These are phyloP conservation scores for Malassezia dermatis DNA, from an alignment of 1,284 basidiomycete species.

Conservation along the genomic window DNA sequence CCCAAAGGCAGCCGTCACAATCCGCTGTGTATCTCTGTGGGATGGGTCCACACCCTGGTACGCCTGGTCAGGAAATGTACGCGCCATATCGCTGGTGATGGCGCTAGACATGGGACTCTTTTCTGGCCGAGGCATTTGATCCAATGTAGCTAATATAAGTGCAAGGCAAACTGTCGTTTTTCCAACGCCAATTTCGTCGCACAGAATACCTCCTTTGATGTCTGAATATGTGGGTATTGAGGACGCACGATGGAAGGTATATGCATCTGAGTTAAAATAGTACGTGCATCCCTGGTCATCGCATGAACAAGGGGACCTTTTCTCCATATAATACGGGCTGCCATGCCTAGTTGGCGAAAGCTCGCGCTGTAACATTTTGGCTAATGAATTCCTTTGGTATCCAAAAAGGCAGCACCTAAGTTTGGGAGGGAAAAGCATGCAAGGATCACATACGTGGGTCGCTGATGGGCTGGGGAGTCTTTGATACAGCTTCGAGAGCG, in stretches of 20 bases:
- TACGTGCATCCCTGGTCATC: background rate
- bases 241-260: background rate
- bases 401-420: slow-evolving; percentile 8
- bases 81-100: slow-evolving; percentile 17
- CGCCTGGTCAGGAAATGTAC: slow-evolving; percentile 11
- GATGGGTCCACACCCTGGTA: slow-evolving; percentile 19
- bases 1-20: slow-evolving; percentile 13
- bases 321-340: slow-evolving; percentile 9
- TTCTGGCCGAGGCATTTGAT: slow-evolving; percentile 11
- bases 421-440: background rate
- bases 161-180: slow-evolving; percentile 21
- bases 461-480: slow-evolving; percentile 8
- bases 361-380: slow-evolving; percentile 20
- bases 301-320: background rate
- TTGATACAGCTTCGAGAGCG: slow-evolving; percentile 9
- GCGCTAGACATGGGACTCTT: slow-evolving; percentile 15
- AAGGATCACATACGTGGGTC: background rate
- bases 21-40: background rate
- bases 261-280: slow-evolving; percentile 1
- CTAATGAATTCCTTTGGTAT: slow-evolving; percentile 16
- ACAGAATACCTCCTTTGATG: slow-evolving; percentile 18
- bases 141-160: slow-evolving; percentile 15
- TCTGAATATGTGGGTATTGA: slow-evolving; percentile 2
- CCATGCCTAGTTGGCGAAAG: slow-evolving; percentile 3
- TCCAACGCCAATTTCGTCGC: slow-evolving; percentile 25